Evolutionary conservation across 2,329 filamentous ascomycete species (phyloP).

Genomic region (Septoria linicola): DNA sequence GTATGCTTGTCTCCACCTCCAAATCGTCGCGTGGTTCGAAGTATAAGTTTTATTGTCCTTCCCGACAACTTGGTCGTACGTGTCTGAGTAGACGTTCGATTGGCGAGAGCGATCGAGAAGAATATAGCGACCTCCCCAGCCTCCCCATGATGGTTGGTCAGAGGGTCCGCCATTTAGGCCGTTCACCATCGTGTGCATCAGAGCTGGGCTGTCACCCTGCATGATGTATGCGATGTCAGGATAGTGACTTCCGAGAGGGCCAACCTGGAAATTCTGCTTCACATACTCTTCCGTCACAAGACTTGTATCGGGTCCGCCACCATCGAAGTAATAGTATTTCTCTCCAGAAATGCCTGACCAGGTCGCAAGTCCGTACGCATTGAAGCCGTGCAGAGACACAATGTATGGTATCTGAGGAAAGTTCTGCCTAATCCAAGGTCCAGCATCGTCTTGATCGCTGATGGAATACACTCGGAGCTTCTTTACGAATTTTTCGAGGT

Average conservation of each 20-base stretch:
- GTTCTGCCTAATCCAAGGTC: conserved; percentile 55
- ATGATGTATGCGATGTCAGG: conserved; percentile 52
- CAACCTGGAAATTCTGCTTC: conserved; percentile 55
- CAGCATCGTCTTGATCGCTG: conserved; percentile 60
- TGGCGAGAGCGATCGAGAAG: conserved; percentile 35
- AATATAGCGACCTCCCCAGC: conserved; percentile 53
- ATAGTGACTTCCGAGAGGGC: conserved; percentile 44
- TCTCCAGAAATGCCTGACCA: conserved; percentile 60
- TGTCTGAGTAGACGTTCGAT: conserved; percentile 36
- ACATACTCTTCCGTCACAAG: conserved; percentile 54
- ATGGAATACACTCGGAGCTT: conserved; percentile 56
- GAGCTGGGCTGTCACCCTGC: conserved; percentile 55
- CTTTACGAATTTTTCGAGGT: conserved; percentile 40
- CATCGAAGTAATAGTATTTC: conserved; percentile 48
- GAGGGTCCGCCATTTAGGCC: conserved; percentile 43
- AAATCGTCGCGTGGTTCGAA: conserved; percentile 48
- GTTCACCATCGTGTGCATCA: conserved; percentile 52
- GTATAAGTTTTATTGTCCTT: conserved; percentile 37
- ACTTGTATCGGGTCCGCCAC: conserved; percentile 50
- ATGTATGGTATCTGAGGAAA: conserved; percentile 60
- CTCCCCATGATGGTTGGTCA: conserved; percentile 50
- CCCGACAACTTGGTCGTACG: conserved; percentile 33
- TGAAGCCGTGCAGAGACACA: conserved; percentile 56
- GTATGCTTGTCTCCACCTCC: conserved; percentile 45
- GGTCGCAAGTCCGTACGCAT: conserved; percentile 54